Evolutionary conservation across 768 basidiomycete species (phyloP), one percentile per base, ranked within the genome.

Genomic region (Tulasnella sp.): DNA sequence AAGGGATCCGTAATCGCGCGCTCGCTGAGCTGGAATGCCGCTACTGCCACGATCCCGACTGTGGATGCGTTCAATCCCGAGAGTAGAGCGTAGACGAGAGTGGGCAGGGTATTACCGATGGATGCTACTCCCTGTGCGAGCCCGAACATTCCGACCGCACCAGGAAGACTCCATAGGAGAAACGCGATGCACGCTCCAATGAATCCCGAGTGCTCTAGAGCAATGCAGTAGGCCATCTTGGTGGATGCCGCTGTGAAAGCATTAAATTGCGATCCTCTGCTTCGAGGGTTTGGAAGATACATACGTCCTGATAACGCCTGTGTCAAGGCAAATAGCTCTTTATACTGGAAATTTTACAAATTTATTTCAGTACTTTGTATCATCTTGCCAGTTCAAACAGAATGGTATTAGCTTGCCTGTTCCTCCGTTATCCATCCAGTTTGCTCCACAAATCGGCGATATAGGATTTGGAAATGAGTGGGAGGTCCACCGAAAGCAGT

Each of bases 11-110:
- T 87, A 38, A 87, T 85, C 49, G 86, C 84, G 49, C 84, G 85
- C 12, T 83, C 80, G 0, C 85, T 80, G 22, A 88, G 85, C 76
- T 87, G 86, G 36, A 85, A 83, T 1, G 86, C 88, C 5, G 88
- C 86, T n/a, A 88, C 82, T 0, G 86, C 86, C 74, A 89, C 86
- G 9, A 89, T 80, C 0, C 88, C 88, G 5, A 89, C 88, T 0
- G 86, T 86, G 3, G 87, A 84, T 1, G 87, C 86, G 78, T 89
- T 89, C 34, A 89, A 79, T 4, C 88, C 88, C 0, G 86, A 86
- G 12, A 89, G 82, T 11, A 88, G 81, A 22, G 86, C 86, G 75
- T 86, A 86, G n/a, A 85, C 87, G 22, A 85, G 82, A 3, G 79
- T 79, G 4, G 88, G 88, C 1, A 89, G 84, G 1, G 78, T 81